These are phyloP conservation scores for Tolypocladium inflatum DNA, from an alignment of 2,329 filamentous ascomycete genomes.

Conservation along the genomic window DNA sequence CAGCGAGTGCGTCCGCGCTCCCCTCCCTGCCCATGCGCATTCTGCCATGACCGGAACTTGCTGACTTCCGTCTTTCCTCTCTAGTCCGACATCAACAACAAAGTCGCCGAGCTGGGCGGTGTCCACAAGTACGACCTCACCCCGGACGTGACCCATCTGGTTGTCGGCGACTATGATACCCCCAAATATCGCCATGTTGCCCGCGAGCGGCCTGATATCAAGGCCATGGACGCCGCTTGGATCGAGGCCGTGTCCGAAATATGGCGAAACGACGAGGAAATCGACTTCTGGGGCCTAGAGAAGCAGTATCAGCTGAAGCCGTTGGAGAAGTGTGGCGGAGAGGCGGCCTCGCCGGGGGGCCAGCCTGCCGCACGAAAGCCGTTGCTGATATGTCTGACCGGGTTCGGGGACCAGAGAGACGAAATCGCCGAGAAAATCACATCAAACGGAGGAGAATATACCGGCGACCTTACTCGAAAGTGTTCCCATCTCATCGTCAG, in stretches of 20 bases:
- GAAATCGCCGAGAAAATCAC: constrained; percentile 59
- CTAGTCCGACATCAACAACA: constrained; percentile 47
- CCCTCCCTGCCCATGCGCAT: neutral
- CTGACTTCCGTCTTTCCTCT: neutral
- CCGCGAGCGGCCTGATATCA: constrained; percentile 76
- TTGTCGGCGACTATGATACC: constrained; percentile 83
- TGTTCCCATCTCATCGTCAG: constrained; percentile 84
- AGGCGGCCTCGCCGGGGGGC: constrained; percentile 16
- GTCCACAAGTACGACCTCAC: constrained; percentile 84
- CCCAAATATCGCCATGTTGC: constrained; percentile 95
- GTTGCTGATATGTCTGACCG: constrained; percentile 45
- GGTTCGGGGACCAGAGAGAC: constrained; percentile 54
- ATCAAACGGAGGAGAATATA: constrained; percentile 71
- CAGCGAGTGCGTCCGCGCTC: constrained; percentile 50
- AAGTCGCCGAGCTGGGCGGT: constrained; percentile 75
- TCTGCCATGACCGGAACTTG: neutral
- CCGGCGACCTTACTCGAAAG: constrained; percentile 74
- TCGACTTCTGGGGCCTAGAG: constrained; percentile 65
- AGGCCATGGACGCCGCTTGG: constrained; percentile 74
- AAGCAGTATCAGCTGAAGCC: constrained; percentile 52
- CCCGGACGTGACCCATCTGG: constrained; percentile 88
- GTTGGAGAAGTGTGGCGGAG: constrained; percentile 45
- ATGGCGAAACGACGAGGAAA: constrained; percentile 75
- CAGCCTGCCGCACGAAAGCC: constrained; percentile 22
- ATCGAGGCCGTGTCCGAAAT: constrained; percentile 67